phyloP scores from a whole-genome alignment of 495 filamentous ascomycete genomes.

The Talaromyces adpressus region DNA sequence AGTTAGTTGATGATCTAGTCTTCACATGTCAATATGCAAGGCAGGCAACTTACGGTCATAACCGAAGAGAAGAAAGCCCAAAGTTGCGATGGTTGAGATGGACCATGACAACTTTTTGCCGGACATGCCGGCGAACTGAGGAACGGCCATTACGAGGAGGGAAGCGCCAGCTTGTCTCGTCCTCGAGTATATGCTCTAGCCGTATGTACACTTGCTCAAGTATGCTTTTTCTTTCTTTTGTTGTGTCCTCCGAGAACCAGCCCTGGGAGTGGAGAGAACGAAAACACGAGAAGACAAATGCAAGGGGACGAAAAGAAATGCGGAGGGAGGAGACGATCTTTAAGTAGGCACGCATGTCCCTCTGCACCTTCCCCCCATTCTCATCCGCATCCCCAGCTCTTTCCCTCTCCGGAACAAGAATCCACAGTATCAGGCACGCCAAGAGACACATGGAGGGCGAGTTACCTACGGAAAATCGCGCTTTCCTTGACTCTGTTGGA shows the following conservation, averaged over 20 bases:
- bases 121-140: constrained; percentile 53
- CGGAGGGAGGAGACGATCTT: background rate
- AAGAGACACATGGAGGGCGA: background rate
- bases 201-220: background rate
- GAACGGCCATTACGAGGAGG: constrained; percentile 17
- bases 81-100: constrained; percentile 62
- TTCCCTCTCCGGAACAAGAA: background rate
- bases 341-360: background rate
- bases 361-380: background rate
- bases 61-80: constrained; percentile 68
- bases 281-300: background rate
- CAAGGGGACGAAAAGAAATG: background rate
- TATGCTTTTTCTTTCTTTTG: constrained; percentile 6
- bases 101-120: constrained; percentile 56
- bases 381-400: background rate
- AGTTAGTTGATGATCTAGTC: constrained; percentile 9
- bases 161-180: background rate
- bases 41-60: constrained; percentile 48
- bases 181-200: background rate
- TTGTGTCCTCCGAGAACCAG: background rate
- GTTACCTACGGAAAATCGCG: too few relatives aligned
- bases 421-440: background rate
- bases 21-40: background rate
- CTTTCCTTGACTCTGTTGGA: too few relatives aligned
- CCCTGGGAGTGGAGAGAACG: constrained; percentile 2